Conservation (phyloP, 768 basidiomycete genomes). For the Holtermanniella nyarrowii region DNA sequence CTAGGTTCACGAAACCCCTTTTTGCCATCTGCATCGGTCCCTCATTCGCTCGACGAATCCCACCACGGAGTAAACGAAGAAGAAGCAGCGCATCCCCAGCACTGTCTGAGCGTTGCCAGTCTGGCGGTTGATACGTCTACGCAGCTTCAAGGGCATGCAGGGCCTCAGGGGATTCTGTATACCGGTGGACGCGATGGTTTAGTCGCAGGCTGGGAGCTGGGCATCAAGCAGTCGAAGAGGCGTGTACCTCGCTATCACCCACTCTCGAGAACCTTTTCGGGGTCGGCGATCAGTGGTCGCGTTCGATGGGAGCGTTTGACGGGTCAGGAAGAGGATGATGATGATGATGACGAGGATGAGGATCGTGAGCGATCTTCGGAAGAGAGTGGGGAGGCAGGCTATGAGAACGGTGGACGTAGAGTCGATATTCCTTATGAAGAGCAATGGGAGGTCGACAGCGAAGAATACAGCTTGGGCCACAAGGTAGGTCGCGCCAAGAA, state of each 20-base stretch:
- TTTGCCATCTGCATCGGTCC: conserved; percentile 22
- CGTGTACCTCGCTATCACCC: conserved; percentile 17
- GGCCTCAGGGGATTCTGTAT: conserved; percentile 79
- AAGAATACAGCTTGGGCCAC: conserved; percentile 41
- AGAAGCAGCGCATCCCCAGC: conserved; percentile 53
- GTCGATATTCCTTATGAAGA: conserved; percentile 54
- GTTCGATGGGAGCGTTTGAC: conserved; percentile 47
- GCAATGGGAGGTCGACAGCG: conserved; percentile 67
- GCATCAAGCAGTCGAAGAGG: conserved; percentile 50
- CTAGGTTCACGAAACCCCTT: conserved; percentile 23
- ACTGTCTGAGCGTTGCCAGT: conserved; percentile 74
- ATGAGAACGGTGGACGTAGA: conserved; percentile 5
- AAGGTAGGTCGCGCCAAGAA: conserved; percentile 40
- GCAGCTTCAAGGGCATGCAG: conserved; percentile 51
- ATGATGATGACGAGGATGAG: conserved; percentile 52
- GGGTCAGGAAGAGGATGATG: conserved; percentile 73
- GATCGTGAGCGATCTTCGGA: conserved; percentile 50
- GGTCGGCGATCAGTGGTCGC: conserved; percentile 28
- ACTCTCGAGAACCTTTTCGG: background rate
- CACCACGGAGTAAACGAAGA: background rate
- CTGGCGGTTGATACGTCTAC: conserved; percentile 83
- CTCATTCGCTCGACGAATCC: conserved; percentile 2
- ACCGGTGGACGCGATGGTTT: conserved; percentile 82
- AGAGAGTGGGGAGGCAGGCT: conserved; percentile 55
- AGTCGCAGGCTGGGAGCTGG: conserved; percentile 77